Evolutionary conservation across 2,329 filamentous ascomycete genomes (phyloP).

Genomic region (Chaetomium olivaceum): DNA sequence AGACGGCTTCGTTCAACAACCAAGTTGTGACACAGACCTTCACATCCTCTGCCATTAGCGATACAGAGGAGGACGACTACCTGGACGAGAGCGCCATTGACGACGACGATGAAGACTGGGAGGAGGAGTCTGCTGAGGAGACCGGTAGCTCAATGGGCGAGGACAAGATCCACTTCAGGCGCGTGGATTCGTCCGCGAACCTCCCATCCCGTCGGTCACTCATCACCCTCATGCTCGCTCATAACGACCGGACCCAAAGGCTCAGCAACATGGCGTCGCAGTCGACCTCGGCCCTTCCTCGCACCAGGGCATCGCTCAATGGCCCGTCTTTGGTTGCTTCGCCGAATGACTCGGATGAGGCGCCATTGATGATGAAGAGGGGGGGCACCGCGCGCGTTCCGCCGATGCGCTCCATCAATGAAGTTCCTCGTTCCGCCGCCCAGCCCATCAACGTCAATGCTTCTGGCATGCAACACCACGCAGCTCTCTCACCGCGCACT

Average conservation of each 20-base stretch:
- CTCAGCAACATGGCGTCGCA: slow-evolving; percentile 69
- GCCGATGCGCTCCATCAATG: slow-evolving; percentile 56
- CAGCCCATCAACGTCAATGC: slow-evolving; percentile 79
- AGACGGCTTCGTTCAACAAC: slow-evolving; percentile 80
- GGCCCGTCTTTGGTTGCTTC: slow-evolving; percentile 49
- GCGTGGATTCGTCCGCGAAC: slow-evolving; percentile 85
- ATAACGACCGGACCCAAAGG: slow-evolving; percentile 69
- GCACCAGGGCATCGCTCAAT: slow-evolving; percentile 55
- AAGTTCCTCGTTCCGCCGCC: slow-evolving; percentile 64
- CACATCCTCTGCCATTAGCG: slow-evolving; percentile 50
- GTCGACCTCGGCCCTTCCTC: slow-evolving; percentile 67
- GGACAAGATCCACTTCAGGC: slow-evolving; percentile 78
- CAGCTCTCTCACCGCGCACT: slow-evolving; percentile 84
- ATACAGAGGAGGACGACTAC: slow-evolving; percentile 57
- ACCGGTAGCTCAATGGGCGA: slow-evolving; percentile 82
- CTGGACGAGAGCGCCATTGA: slow-evolving; percentile 53
- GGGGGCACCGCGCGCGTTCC: slow-evolving; percentile 54
- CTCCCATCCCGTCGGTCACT: slow-evolving; percentile 84
- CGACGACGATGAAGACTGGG: slow-evolving; percentile 67
- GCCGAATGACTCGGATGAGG: slow-evolving; percentile 62
- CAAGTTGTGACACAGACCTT: slow-evolving; percentile 70
- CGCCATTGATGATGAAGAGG: slow-evolving; percentile 65
- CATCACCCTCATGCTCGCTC: slow-evolving; percentile 85
- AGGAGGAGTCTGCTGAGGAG: slow-evolving; percentile 73
- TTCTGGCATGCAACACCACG: slow-evolving; percentile 64